A percentile compares a stretch with the other conserved stretches of the same genome.
Evolutionary conservation across 129 eudicot genomes (phyloP).

Genomic region (Flaveria brownii): DNA sequence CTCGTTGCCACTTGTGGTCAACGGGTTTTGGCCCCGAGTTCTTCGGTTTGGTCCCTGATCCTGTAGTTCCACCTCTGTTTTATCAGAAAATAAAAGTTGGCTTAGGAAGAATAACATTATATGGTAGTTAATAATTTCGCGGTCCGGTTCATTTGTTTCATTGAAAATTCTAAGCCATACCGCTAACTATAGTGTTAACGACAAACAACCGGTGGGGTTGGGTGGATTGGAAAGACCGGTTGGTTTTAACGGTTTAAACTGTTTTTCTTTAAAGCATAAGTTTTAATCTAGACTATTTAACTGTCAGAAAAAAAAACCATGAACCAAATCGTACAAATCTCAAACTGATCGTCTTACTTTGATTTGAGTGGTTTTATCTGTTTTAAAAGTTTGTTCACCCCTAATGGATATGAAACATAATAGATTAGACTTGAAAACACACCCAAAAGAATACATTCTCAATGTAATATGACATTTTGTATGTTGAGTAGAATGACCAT

Average conservation of each 20-base stretch:
- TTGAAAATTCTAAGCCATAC: neutral
- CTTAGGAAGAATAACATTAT: neutral
- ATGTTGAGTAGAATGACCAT: neutral
- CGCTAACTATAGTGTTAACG: too few relatives aligned
- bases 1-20: conserved; percentile 46
- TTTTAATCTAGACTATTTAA: neutral
- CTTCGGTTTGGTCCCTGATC: conserved; percentile 49
- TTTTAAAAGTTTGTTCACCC: neutral
- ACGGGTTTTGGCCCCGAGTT: conserved; percentile 45
- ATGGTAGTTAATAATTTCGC: too few relatives aligned
- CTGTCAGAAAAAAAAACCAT: neutral
- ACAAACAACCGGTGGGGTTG: neutral
- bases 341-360: neutral
- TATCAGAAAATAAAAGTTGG: neutral
- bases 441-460: neutral
- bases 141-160: neutral
- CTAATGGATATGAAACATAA: neutral
- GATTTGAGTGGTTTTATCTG: neutral
- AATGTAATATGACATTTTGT: neutral
- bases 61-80: conserved; percentile 45
- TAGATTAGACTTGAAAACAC: neutral
- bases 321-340: neutral
- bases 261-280: neutral
- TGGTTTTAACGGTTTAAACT: neutral
- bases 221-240: neutral